phyloP scores from a whole-genome alignment of 2,329 filamentous ascomycete species.

The Phyllosticta citrichinensis region DNA sequence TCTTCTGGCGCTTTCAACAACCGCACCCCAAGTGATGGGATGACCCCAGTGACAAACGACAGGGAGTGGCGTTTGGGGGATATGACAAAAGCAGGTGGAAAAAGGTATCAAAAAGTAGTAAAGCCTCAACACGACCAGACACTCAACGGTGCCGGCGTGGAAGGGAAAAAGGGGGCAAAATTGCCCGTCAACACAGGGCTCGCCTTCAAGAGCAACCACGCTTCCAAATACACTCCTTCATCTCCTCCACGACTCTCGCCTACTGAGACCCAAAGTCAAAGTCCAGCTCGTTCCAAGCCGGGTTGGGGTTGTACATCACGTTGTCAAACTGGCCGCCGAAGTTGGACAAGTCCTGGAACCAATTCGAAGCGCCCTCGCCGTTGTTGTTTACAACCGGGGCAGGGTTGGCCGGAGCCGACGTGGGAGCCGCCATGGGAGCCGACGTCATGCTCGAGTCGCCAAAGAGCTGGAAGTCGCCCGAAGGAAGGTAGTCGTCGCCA shows the following conservation, averaged over 20 bases:
- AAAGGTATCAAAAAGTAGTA: neutral
- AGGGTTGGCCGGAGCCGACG: conserved; percentile 29
- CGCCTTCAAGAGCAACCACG: neutral
- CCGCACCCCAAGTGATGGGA: no score
- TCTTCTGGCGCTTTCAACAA: no score
- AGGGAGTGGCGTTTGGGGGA: no score
- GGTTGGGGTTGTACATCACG: conserved; percentile 1
- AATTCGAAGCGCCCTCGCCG: conserved; percentile 20
- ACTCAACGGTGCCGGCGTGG: neutral
- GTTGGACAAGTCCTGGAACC: conserved; percentile 30
- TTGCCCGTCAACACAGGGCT: neutral
- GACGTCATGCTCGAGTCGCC: neutral
- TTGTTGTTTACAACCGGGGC: conserved; percentile 14
- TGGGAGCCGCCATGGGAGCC: conserved; percentile 30
- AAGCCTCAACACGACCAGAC: conserved; percentile 5
- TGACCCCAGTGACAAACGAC: no score
- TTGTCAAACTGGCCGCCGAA: conserved; percentile 29
- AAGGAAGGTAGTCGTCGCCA: conserved; percentile 23
- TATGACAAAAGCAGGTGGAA: no score
- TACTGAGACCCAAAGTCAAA: conserved; percentile 4
- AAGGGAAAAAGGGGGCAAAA: neutral
- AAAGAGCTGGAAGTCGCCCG: conserved; percentile 51
- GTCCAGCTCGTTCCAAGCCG: neutral
- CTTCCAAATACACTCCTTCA: neutral
- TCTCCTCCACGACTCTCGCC: neutral